Evolutionary conservation across 805 yeast species (phyloP).

Genomic region (Candida loeiensis): DNA sequence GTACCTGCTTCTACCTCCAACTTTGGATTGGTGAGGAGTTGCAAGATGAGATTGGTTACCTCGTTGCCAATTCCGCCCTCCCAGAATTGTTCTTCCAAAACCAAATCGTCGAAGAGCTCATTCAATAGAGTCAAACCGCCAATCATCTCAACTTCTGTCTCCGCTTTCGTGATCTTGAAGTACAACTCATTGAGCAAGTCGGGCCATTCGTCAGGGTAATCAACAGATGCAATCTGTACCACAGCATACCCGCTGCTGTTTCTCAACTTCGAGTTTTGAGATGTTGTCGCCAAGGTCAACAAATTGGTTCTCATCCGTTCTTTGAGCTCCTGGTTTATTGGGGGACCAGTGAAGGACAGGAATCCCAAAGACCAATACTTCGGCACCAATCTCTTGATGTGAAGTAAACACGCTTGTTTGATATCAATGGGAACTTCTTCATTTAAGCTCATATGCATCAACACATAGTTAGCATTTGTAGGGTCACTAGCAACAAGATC

Average conservation of each 20-base stretch:
- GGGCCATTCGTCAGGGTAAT: conserved; percentile 97
- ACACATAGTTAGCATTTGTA: conserved; percentile 37
- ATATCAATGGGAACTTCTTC: conserved; percentile 27
- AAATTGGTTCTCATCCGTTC: conserved; percentile 46
- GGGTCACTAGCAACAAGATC: conserved; percentile 46
- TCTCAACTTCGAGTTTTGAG: conserved; percentile 56
- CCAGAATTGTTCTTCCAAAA: conserved; percentile 84
- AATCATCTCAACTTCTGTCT: conserved; percentile 32
- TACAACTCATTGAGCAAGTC: conserved; percentile 51
- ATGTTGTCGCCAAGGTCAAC: conserved; percentile 42
- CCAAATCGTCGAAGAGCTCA: conserved; percentile 81
- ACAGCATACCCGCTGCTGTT: conserved; percentile 69
- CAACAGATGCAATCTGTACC: conserved; percentile 81
- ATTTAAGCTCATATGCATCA: conserved; percentile 42
- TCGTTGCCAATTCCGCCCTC: conserved; percentile 62
- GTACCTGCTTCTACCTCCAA: conserved; percentile 39
- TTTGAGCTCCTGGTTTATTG: conserved; percentile 54
- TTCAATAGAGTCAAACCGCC: conserved; percentile 61
- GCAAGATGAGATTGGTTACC: conserved; percentile 49
- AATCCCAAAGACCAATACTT: conserved; percentile 83
- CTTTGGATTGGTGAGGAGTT: conserved; percentile 30
- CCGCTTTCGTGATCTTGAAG: conserved; percentile 30
- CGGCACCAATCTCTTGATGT: conserved; percentile 65
- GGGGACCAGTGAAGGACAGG: conserved; percentile 66
- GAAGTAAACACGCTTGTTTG: conserved; percentile 63